These are phyloP conservation scores for Ilyonectria mors-panacis DNA, from an alignment of 2,329 filamentous ascomycete genomes.

Conservation along the genomic window DNA sequence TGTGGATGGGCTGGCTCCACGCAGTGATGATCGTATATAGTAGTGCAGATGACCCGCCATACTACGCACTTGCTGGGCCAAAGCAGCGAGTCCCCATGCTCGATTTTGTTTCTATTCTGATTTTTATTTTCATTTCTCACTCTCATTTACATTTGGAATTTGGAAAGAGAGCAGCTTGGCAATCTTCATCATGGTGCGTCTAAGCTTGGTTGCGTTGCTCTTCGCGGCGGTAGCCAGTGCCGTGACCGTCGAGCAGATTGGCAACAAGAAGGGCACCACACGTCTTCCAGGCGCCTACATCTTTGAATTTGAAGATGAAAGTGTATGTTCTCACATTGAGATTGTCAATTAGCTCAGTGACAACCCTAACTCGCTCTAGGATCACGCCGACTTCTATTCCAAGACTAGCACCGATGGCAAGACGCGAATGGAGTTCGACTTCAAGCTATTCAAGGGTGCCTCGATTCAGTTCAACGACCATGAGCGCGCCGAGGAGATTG, in stretches of 20 bases:
- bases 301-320: constrained; percentile 66
- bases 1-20: constrained; percentile 8
- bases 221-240: constrained; percentile 53
- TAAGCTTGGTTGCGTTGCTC: constrained; percentile 53
- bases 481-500: constrained; percentile 60
- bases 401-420: constrained; percentile 55
- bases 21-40: constrained; percentile 18
- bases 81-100: constrained; percentile 15
- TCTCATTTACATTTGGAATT: not conserved
- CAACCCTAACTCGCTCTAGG: constrained; percentile 47
- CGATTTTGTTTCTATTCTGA: constrained; percentile 2
- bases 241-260: constrained; percentile 44
- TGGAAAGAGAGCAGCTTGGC: not conserved
- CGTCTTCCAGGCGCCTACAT: constrained; percentile 65
- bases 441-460: constrained; percentile 67
- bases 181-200: constrained; percentile 53
- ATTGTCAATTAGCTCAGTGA: not conserved
- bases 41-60: constrained; percentile 6
- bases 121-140: not conserved
- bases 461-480: constrained; percentile 67
- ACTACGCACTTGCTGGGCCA: not conserved
- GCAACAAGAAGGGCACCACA: constrained; percentile 36
- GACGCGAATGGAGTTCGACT: constrained; percentile 64
- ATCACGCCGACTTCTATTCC: constrained; percentile 58
- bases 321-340: constrained; percentile 54